Evolutionary conservation across 441 rosid species (phyloP).

Genomic region (Pelargonium citronellum): DNA sequence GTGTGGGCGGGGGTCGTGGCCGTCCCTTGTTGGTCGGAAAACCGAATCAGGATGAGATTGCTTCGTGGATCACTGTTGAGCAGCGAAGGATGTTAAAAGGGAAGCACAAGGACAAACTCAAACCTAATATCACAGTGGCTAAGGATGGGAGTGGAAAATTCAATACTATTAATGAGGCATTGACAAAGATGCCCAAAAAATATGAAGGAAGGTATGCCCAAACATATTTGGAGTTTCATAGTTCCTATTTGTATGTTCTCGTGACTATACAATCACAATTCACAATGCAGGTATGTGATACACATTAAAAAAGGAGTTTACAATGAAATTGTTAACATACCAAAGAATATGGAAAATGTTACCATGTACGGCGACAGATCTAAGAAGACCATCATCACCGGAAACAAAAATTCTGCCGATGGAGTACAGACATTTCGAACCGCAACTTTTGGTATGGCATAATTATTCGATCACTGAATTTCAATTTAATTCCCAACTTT

Average conservation of each 20-base stretch:
- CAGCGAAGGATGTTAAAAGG: slow-evolving; percentile 34
- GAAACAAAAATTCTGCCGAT: slow-evolving; percentile 31
- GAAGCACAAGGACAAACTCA: slow-evolving; percentile 26
- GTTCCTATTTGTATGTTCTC: too few species aligned
- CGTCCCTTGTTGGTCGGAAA: background rate
- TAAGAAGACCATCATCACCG: slow-evolving; percentile 38
- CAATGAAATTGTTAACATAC: slow-evolving; percentile 40
- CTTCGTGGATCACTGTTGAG: slow-evolving; percentile 35
- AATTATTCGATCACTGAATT: too few species aligned
- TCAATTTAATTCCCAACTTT: too few species aligned
- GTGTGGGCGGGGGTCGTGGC: too few species aligned
- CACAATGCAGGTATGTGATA: slow-evolving; percentile 29
- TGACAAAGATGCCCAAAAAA: slow-evolving; percentile 47
- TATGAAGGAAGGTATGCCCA: slow-evolving; percentile 30
- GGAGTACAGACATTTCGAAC: slow-evolving; percentile 47
- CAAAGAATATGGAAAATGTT: slow-evolving; percentile 29
- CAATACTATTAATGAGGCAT: slow-evolving; percentile 44
- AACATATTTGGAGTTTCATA: too few species aligned
- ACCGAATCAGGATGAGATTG: slow-evolving; percentile 31
- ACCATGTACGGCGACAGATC: slow-evolving; percentile 51
- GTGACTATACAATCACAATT: too few species aligned
- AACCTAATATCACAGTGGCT: slow-evolving; percentile 28
- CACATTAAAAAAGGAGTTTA: slow-evolving; percentile 42
- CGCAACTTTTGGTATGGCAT: slow-evolving; percentile 39
- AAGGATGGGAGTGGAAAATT: slow-evolving; percentile 49